Percentiles rank a stretch among this genome's conserved stretches.
Evolutionary conservation across 2,329 filamentous ascomycete genomes (phyloP).

Genomic region (Arthroderma uncinatum): DNA sequence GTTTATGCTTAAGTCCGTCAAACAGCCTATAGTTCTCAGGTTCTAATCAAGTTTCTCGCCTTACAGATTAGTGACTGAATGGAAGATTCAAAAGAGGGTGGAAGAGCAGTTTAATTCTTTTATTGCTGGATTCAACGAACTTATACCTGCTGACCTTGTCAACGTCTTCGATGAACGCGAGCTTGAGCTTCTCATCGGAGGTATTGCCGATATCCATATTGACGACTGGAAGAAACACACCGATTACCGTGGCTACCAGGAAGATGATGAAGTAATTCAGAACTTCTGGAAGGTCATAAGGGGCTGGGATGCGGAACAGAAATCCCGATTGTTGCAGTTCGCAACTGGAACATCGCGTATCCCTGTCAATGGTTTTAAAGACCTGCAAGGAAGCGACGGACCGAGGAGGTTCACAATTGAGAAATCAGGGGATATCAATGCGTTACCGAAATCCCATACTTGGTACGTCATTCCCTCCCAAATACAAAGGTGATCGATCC

Average conservation of each 20-base stretch:
- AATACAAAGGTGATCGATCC: not conserved
- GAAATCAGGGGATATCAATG: conserved; percentile 82
- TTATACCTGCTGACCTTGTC: conserved; percentile 90
- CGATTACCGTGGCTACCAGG: conserved; percentile 96
- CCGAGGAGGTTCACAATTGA: conserved; percentile 95
- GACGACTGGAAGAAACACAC: conserved; percentile 99
- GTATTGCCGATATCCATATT: conserved; percentile 99
- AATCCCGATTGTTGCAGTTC: conserved; percentile 90
- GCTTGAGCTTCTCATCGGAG: conserved; percentile 88
- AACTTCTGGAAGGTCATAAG: conserved; percentile 97
- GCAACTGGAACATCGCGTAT: conserved; percentile 96
- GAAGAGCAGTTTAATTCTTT: conserved; percentile 98
- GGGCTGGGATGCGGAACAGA: conserved; percentile 96
- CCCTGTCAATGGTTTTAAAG: conserved; percentile 98
- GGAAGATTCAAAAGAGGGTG: conserved; percentile 97
- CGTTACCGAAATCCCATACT: conserved; percentile 93
- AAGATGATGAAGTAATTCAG: conserved; percentile 92
- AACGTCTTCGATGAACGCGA: conserved; percentile 98
- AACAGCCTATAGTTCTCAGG: not conserved
- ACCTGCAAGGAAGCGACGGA: conserved; percentile 92
- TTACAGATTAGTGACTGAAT: conserved; percentile 78
- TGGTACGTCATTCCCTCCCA: conserved; percentile 53
- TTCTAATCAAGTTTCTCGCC: not conserved
- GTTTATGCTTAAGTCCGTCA: conserved; percentile 20
- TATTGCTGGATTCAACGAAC: conserved; percentile 91